Base-by-base conservation (phyloP, 768 basidiomycete genomes). In the Naematelia aurantialba region DNA sequence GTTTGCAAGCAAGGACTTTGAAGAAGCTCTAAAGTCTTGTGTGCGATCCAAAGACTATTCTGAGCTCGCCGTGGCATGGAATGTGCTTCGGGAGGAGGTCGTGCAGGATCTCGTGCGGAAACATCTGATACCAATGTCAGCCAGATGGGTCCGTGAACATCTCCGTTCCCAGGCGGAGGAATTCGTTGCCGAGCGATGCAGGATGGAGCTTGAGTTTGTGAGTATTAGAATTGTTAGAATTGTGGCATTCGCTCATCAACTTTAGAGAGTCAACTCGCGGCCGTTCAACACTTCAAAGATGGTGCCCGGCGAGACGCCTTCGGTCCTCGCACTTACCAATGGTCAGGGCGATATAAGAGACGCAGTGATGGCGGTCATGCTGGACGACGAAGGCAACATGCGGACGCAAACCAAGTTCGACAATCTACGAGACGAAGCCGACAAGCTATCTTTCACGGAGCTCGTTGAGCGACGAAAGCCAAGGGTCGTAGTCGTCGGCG, bases 271-370 rank as follows among this genome's bases (percentile, higher is more conserved):
- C 66, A 87, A 93, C 71, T 85, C 88, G 8, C 87, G 87, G 4
- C 89, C 93, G 0, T 92, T 84, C 68, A 73, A 78, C 24, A 83
- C 83, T 3, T 77, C 80, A 0, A 82, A 82, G 5, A 84, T 88
- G 79, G 85, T 84, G 56, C 78, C 81, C 53, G 91, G 89, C 84
- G 89, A 70, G 80, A 83, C 42, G 78, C 92, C 49, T 82, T 86
- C 75, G 21, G 91, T 98, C 21, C 82, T 99, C 44, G 89, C 93
- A 2, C 77, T 94, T 57, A 94, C 93, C 5, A 92, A 91, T 86
- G 96, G 96, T 34, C 87, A 89, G 78, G 96, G 96, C 34, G 92
- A 96, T 67, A 89, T 91, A 39, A 85, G 88, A 69, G 94, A 99
- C 76, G 86, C 87, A 5, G 88, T 97, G 55, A 83, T 85, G 21